Conservation (phyloP, 2,329 filamentous ascomycete genomes). For the Colletotrichum viniferum region DNA sequence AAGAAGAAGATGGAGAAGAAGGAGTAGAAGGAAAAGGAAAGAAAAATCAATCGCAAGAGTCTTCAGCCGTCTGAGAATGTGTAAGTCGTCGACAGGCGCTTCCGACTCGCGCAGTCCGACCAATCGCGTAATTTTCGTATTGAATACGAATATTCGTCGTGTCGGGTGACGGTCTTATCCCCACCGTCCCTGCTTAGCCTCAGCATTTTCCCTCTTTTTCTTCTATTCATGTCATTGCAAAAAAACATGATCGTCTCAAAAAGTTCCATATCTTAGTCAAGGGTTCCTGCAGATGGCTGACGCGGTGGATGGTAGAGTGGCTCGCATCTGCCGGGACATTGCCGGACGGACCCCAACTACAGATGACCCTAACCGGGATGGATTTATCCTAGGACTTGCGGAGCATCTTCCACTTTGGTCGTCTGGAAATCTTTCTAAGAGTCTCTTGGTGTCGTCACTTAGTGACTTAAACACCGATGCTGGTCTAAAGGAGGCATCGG, state of each 20-base stretch:
- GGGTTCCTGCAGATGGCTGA: background rate
- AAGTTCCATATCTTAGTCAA: background rate
- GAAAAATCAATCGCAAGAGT: background rate
- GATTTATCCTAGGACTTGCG: background rate
- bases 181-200: background rate
- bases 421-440: background rate
- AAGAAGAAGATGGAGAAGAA: background rate
- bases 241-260: background rate
- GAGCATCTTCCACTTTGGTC: background rate
- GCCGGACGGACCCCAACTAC: background rate
- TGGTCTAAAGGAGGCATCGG: background rate
- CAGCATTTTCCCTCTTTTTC: background rate
- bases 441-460: background rate
- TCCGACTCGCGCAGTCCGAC: background rate
- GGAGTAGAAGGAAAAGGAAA: background rate
- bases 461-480: background rate
- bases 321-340: background rate
- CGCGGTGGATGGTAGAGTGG: background rate
- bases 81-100: slow-evolving; percentile 2
- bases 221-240: background rate
- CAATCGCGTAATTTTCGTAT: background rate
- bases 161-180: background rate
- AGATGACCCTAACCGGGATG: background rate
- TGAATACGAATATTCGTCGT: background rate
- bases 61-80: background rate